A percentile compares a stretch with the other conserved stretches of the same genome.
These are phyloP conservation scores for Colletotrichum sublineola DNA, from an alignment of 2,329 filamentous ascomycete genomes.

Conservation along the genomic window DNA sequence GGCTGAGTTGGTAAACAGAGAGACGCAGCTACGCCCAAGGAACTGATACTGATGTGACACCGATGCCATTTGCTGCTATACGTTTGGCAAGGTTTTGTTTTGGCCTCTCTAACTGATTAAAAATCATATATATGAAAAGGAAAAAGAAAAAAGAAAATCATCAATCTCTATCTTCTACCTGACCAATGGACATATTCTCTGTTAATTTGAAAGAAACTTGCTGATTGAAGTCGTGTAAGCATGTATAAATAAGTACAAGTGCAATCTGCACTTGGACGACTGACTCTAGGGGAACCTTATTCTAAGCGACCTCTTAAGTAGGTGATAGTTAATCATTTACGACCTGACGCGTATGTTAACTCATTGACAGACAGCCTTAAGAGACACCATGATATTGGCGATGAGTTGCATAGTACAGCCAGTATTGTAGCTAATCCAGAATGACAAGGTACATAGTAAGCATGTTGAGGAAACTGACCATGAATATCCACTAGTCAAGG, in stretches of 20 bases:
- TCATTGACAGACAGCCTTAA: background rate
- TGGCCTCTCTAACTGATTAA: too few species aligned
- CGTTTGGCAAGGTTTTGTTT: too few species aligned
- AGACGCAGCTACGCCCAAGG: too few species aligned
- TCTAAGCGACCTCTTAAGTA: background rate
- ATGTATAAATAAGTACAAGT: background rate
- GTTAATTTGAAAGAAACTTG: background rate
- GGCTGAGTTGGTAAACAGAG: too few species aligned
- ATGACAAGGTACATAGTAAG: background rate
- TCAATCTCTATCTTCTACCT: too few species aligned
- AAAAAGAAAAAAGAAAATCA: too few species aligned
- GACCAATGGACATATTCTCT: background rate
- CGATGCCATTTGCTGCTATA: too few species aligned
- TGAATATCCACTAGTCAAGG: constrained; percentile 21
- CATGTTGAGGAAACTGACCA: background rate
- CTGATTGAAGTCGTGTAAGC: background rate
- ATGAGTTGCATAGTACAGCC: background rate
- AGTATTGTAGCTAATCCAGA: too few species aligned
- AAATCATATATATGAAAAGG: too few species aligned
- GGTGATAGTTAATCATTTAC: background rate
- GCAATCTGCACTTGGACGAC: background rate
- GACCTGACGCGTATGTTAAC: background rate
- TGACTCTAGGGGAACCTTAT: background rate
- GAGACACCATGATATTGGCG: background rate
- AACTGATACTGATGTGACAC: background rate